A percentile compares a stretch with the other conserved stretches of the same genome.
Conservation (phyloP, 2,329 filamentous ascomycete species). For the Penicillium nordicum region DNA sequence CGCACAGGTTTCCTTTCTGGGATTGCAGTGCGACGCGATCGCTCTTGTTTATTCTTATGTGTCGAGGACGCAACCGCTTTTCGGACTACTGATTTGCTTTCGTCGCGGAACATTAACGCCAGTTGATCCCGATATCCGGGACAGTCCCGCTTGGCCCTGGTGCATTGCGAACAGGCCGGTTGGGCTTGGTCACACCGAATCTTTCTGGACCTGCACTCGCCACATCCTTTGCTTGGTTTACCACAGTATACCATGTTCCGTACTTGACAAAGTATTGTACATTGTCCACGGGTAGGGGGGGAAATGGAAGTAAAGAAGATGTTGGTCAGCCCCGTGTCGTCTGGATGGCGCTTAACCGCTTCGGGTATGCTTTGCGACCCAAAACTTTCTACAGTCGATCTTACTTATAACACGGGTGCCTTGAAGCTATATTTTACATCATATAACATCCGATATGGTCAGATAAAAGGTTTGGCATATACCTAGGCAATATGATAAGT, state of each 20-base stretch:
- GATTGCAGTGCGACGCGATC: slow-evolving; percentile 25
- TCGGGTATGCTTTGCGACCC: slow-evolving; percentile 11
- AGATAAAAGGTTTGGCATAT: too few relatives aligned
- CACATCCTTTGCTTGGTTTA: slow-evolving; percentile 46
- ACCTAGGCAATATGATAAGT: background rate
- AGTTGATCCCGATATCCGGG: slow-evolving; percentile 64
- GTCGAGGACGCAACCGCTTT: slow-evolving; percentile 47
- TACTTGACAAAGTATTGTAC: background rate
- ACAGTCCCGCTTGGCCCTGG: slow-evolving; percentile 58
- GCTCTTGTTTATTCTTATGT: slow-evolving; percentile 10
- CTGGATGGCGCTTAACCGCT: slow-evolving; percentile 3
- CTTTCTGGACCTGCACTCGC: slow-evolving; percentile 43
- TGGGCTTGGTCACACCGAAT: slow-evolving; percentile 57
- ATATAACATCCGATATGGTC: background rate
- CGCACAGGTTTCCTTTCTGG: slow-evolving; percentile 22
- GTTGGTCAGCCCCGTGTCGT: background rate
- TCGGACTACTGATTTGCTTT: slow-evolving; percentile 60
- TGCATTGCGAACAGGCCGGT: slow-evolving; percentile 62
- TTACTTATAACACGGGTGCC: background rate
- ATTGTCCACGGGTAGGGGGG: background rate
- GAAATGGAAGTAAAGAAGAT: background rate
- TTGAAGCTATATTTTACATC: too few relatives aligned
- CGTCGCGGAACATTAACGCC: slow-evolving; percentile 64
- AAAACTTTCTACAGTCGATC: slow-evolving; percentile 1
- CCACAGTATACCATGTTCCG: slow-evolving; percentile 42